Evolutionary conservation across 768 basidiomycete species (phyloP).

Genomic region (Naganishia onofrii): DNA sequence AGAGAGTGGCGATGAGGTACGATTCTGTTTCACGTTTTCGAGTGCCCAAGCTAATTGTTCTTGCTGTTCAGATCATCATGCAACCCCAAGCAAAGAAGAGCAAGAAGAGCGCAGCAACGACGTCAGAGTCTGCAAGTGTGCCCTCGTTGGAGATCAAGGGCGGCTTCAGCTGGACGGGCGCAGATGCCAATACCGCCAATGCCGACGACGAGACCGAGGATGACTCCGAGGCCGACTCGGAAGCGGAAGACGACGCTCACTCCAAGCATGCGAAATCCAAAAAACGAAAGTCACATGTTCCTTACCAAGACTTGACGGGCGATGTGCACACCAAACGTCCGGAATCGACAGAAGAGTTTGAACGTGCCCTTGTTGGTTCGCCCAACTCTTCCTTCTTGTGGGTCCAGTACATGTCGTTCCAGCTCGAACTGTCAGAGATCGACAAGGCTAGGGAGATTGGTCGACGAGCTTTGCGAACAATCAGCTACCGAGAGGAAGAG

Average conservation of each 20-base stretch:
- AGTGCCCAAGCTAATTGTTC: not conserved
- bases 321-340: constrained; percentile 82
- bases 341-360: constrained; percentile 91
- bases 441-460: constrained; percentile 90
- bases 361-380: constrained; percentile 83
- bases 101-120: constrained; percentile 36
- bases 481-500: constrained; percentile 91
- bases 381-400: constrained; percentile 97
- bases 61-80: not conserved
- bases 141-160: constrained; percentile 33
- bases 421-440: constrained; percentile 90
- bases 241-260: constrained; percentile 53
- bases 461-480: constrained; percentile 75
- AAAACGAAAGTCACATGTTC: constrained; percentile 66
- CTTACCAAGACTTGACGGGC: constrained; percentile 60
- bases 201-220: constrained; percentile 56
- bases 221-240: constrained; percentile 53
- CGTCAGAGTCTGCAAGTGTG: constrained; percentile 11
- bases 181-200: constrained; percentile 24
- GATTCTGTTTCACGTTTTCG: not conserved
- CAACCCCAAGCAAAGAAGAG: constrained; percentile 53
- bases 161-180: constrained; percentile 52
- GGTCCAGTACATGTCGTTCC: constrained; percentile 99
- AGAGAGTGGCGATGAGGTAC: constrained; percentile 37
- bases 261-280: constrained; percentile 62